These are phyloP conservation scores for Psophocarpus tetragonolobus DNA, from an alignment of 306 rosid species.

Conservation along the genomic window DNA sequence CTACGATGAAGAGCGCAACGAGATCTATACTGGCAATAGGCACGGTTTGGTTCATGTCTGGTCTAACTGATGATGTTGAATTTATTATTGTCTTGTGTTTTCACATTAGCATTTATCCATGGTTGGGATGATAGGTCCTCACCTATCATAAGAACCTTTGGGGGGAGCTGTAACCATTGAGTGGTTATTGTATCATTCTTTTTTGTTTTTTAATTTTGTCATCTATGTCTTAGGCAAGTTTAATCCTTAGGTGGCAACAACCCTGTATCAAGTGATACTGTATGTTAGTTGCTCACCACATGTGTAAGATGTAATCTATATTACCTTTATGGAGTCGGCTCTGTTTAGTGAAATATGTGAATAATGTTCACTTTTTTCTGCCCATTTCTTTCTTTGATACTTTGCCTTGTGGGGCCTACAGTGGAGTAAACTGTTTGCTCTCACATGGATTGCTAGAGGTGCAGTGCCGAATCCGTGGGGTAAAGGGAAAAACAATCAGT, in stretches of 20 bases:
- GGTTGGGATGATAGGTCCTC: conserved; percentile 40
- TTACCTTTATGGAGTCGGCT: conserved; percentile 17
- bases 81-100: conserved; percentile 33
- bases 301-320: conserved; percentile 37
- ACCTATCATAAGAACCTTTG: conserved; percentile 27
- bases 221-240: conserved; percentile 27
- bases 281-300: conserved; percentile 25
- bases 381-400: neutral
- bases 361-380: neutral
- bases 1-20: conserved; percentile 93
- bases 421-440: neutral
- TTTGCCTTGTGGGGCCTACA: neutral
- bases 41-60: conserved; percentile 91
- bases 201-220: neutral
- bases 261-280: conserved; percentile 32
- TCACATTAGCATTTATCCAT: conserved; percentile 33
- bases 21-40: conserved; percentile 88
- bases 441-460: conserved; percentile 40
- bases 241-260: conserved; percentile 30
- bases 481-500: conserved; percentile 10
- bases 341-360: conserved; percentile 18
- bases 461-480: neutral
- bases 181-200: conserved; percentile 39
- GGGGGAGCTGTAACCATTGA: conserved; percentile 35
- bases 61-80: conserved; percentile 62